Percentiles rank a stretch among this genome's conserved stretches.
Conservation (phyloP, 169 alveolate genomes). For the Plasmodium gonderi region DNA sequence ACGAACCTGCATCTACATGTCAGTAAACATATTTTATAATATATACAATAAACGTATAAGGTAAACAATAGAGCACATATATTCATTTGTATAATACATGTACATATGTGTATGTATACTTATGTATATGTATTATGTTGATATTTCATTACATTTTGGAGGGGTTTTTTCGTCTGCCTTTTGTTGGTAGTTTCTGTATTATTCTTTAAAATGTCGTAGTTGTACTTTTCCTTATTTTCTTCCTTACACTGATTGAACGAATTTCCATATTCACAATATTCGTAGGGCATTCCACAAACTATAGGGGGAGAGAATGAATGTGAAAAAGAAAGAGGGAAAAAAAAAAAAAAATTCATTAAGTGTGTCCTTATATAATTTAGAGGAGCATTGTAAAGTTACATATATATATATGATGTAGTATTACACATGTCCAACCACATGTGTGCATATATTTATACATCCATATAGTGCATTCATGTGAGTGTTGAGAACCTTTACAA, state of each 20-base stretch:
- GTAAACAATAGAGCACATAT: too few relatives aligned
- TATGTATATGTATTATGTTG: background rate
- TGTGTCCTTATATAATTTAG: background rate
- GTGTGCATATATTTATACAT: background rate
- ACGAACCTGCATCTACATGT: background rate
- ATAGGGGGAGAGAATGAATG: background rate
- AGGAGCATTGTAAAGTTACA: background rate
- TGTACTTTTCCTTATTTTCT: slow-evolving; percentile 78
- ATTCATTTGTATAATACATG: too few relatives aligned
- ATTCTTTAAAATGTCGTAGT: slow-evolving; percentile 4
- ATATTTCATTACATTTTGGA: slow-evolving; percentile 21
- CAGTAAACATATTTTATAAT: background rate
- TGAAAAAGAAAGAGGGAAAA: background rate
- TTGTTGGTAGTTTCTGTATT: slow-evolving; percentile 19
- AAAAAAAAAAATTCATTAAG: background rate
- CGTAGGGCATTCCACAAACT: slow-evolving; percentile 89
- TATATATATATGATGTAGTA: background rate
- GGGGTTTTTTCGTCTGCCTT: slow-evolving; percentile 23
- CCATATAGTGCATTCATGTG: background rate
- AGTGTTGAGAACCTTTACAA: slow-evolving; percentile 35
- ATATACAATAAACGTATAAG: too few relatives aligned
- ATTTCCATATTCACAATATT: slow-evolving; percentile 90
- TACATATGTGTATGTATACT: background rate
- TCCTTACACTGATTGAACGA: slow-evolving; percentile 81
- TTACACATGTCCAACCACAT: background rate